Base-by-base conservation (phyloP, 345 rosid genomes). In the Garcia nutans region DNA sequence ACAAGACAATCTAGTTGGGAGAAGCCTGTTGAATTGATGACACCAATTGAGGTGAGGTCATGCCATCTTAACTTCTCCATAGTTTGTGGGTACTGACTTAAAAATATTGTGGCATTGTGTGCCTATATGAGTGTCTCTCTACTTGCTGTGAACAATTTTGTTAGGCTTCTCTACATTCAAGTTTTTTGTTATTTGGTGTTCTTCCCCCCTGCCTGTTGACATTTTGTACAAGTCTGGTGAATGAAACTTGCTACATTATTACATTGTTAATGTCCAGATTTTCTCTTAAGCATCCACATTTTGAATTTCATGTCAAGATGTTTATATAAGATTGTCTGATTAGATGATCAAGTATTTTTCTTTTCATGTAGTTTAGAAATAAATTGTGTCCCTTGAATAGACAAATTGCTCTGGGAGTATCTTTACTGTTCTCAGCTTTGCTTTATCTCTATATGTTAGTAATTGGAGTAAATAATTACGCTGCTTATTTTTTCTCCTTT, bases 11-110 rank as follows among this genome's bases (percentile, higher is more conserved):
- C 98, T 67, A 87, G 88, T 69, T 96, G 99, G 99, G 96, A 90
- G 84, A 96, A 93, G 88, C 99, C 99, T 71, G 76, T 83, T 65
- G 98, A 93, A 77, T 83, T 96, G 87, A 92, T 96, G 98, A 92
- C 98, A 15, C 89, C 88, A 50, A 84, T 83, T 85, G 99, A 96
- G 99, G 98, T 92, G 82, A 89, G 86, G 78, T 76, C 63, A 12
- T 68, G 47, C 67, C 74, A 57, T 76, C 64, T 41, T 82, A 49
- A 58, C 19, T 76, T 71, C 45, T 81, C 65, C 8, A 59, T 55
- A 17, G 17, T 57, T 61, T 71, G 56, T 58, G 31, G 50, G 50
- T 68, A n/a, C 11, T 60, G 44, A 9, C 73, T 68, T 31, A 31
- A 47, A 57, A 8, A 31, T 15, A 15, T 68, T 11, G 12, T 44